Base-by-base conservation (phyloP, 2,329 filamentous ascomycete genomes). In the Colletotrichum neosansevieriae region DNA sequence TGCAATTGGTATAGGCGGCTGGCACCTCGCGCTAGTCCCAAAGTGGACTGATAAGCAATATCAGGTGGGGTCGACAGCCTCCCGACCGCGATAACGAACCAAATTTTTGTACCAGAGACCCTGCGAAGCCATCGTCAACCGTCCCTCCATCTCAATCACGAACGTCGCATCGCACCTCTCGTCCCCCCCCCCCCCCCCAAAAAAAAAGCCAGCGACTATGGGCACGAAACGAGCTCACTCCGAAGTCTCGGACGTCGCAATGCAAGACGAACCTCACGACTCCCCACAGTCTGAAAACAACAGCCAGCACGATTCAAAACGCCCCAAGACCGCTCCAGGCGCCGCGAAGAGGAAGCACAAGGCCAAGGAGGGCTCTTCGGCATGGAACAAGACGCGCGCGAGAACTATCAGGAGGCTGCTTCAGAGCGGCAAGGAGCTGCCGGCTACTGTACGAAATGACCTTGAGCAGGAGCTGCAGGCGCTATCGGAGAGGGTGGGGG, bases 381-480 rank as follows among this genome's bases (percentile, higher is more conserved):
- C 88, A 75, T 87, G 87, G 74, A 84, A 92, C 58, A 94, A 92
- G 80, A 92, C 92, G 79, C 87, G 91, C 51, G 89, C 89, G 67
- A 86, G 93, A 61, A 89, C 90, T 59, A 88, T 94, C 63, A 87
- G 89, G 74, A 85, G 93, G 58, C 84, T 89, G 10, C 84, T 95
- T 38, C 83, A 87, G 53, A 84, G 86, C 69, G 84, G 86, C 12
- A 80, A 87, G 57, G 85, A 89, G 60, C 83, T 94, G 58, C 91
- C 92, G 0, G 90, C 91, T 34, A 86, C 91, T 74, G 85, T 92
- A 10, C 85, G 89, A 64, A 83, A 89, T 49, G 90, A 93, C 29
- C 85, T 92, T 68, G 91, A 94, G 79, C 86, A 92, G 63, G 92
- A 94, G 75, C 80, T 95, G 70, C 86, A 85, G 53, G 85, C 89